Evolutionary conservation across 2,329 filamentous ascomycete species (phyloP).

Genomic region (Sclerotinia glacialis): DNA sequence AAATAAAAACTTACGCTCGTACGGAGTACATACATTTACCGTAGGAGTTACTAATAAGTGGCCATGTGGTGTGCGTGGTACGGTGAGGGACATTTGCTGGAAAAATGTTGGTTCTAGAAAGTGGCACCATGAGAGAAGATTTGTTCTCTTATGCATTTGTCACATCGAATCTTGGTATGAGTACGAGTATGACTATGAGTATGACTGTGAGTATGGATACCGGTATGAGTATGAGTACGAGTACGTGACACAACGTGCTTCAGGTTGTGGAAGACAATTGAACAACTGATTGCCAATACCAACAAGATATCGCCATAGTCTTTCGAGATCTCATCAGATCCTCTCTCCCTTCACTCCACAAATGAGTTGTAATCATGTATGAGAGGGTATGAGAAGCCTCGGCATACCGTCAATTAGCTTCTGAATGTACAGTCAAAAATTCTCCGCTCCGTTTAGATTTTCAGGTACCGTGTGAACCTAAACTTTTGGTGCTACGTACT

Average conservation of each 20-base stretch:
- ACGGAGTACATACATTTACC: background rate
- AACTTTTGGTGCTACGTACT: background rate
- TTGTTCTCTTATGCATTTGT: background rate
- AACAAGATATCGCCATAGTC: background rate
- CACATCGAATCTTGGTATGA: background rate
- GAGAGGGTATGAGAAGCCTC: background rate
- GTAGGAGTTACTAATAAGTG: too few relatives aligned
- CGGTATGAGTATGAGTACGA: too few relatives aligned
- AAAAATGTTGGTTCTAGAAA: background rate
- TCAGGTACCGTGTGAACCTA: slow-evolving; percentile 5
- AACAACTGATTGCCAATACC: background rate
- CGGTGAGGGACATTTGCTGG: background rate
- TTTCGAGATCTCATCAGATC: background rate
- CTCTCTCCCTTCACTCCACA: too few relatives aligned
- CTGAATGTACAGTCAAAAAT: background rate
- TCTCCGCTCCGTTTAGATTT: background rate
- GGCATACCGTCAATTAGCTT: background rate
- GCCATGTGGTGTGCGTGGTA: slow-evolving; percentile 15
- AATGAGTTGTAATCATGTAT: background rate
- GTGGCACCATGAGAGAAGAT: slow-evolving; percentile 6
- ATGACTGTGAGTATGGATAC: too few relatives aligned
- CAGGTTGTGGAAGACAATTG: background rate
- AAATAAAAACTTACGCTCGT: slow-evolving; percentile 1
- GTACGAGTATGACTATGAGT: too few relatives aligned
- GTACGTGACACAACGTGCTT: slow-evolving; percentile 1